phyloP scores from a whole-genome alignment of 805 yeast genomes.

The Ogataea nitratoaversa region DNA sequence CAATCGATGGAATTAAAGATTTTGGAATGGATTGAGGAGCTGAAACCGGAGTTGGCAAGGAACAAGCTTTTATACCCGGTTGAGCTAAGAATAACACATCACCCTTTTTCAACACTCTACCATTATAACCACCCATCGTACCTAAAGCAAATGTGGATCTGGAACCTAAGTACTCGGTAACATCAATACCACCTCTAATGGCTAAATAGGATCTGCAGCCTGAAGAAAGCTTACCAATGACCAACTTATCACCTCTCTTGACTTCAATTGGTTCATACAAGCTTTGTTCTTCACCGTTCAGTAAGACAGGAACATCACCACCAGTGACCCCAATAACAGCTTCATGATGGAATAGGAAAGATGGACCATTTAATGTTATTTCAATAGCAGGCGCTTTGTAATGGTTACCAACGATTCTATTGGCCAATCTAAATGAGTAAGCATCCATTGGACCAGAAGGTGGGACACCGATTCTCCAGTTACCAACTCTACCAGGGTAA shows the following conservation, averaged over 20 bases:
- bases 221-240: conserved; percentile 71
- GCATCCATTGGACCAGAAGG: conserved; percentile 99
- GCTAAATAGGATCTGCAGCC: conserved; percentile 93
- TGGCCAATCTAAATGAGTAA: conserved; percentile 84
- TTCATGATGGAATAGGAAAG: conserved; percentile 77
- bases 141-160: conserved; percentile 95
- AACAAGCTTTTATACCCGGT: conserved; percentile 61
- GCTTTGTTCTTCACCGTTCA: conserved; percentile 52
- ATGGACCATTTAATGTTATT: conserved; percentile 83
- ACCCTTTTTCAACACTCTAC: conserved; percentile 86
- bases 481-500: conserved; percentile 84
- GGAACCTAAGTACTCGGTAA: conserved; percentile 91
- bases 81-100: conserved; percentile 87
- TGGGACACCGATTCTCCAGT: conserved; percentile 93
- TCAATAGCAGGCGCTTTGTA: conserved; percentile 84
- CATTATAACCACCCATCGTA: conserved; percentile 89
- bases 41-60: conserved; percentile 67
- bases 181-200: conserved; percentile 89
- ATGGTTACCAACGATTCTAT: conserved; percentile 85
- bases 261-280: conserved; percentile 74
- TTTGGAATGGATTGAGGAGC: conserved; percentile 59
- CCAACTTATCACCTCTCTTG: conserved; percentile 69
- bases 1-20: conserved; percentile 51
- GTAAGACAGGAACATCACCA: conserved; percentile 64
- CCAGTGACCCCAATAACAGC: conserved; percentile 81